A percentile compares a stretch with the other conserved stretches of the same genome.
These are phyloP conservation scores for Sideroxylon spinosum DNA, from an alignment of 179 eudicot species.

Conservation along the genomic window DNA sequence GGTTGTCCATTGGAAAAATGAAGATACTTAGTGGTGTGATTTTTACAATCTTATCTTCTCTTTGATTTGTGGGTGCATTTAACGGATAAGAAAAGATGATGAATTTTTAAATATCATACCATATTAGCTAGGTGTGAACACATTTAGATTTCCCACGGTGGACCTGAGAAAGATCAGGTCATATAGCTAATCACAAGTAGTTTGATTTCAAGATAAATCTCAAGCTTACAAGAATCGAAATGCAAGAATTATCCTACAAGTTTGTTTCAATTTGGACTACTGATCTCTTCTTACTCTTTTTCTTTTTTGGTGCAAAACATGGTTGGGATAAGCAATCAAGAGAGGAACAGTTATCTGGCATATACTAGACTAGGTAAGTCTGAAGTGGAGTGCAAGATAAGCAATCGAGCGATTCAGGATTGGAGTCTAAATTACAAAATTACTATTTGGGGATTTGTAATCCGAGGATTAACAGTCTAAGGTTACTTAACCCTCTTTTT, in stretches of 20 bases:
- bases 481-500: too few species aligned
- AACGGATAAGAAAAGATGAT: background rate
- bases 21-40: background rate
- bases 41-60: background rate
- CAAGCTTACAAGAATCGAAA: background rate
- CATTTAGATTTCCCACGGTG: background rate
- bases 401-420: too few species aligned
- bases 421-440: too few species aligned
- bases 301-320: too few species aligned
- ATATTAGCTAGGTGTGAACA: background rate
- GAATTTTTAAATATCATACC: background rate
- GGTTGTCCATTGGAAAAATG: background rate
- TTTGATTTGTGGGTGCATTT: background rate
- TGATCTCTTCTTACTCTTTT: too few species aligned
- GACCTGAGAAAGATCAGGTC: background rate
- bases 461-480: too few species aligned
- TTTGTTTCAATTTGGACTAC: too few species aligned
- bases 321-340: too few species aligned
- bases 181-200: background rate
- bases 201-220: constrained; percentile 5
- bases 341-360: too few species aligned
- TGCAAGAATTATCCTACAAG: background rate
- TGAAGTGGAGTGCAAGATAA: too few species aligned
- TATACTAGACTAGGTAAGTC: too few species aligned
- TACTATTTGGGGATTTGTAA: too few species aligned